Conservation (phyloP, 1,284 basidiomycete species). For the Agroathelia rolfsii region DNA sequence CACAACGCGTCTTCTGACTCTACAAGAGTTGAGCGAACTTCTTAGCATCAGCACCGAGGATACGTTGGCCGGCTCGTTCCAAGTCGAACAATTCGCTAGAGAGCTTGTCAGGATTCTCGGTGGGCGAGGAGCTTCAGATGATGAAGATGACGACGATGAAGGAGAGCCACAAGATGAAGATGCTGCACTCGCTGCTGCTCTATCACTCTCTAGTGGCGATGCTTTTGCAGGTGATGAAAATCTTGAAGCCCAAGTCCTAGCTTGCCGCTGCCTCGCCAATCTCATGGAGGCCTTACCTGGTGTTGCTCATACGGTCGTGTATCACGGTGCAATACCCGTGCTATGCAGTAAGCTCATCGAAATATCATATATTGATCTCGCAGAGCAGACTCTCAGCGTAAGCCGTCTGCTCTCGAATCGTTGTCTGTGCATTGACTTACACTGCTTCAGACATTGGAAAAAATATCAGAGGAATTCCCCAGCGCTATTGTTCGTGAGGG, state of each 20-base stretch:
- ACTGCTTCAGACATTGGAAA: constrained; percentile 77
- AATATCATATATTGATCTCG: constrained; percentile 93
- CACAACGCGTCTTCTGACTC: constrained; percentile 75
- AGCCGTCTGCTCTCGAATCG: constrained; percentile 29
- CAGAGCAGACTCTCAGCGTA: constrained; percentile 92
- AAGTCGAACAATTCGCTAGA: constrained; percentile 84
- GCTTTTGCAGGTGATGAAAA: constrained; percentile 72
- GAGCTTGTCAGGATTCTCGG: constrained; percentile 91
- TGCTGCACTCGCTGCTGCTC: constrained; percentile 73
- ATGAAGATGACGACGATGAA: constrained; percentile 63
- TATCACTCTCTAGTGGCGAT: constrained; percentile 59
- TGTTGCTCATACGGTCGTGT: constrained; percentile 88
- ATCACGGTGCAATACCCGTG: constrained; percentile 90
- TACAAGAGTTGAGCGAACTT: constrained; percentile 92
- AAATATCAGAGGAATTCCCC: constrained; percentile 93
- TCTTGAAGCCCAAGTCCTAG: constrained; percentile 85
- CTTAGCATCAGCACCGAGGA: constrained; percentile 97
- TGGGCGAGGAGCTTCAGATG: constrained; percentile 65
- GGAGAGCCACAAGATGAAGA: constrained; percentile 64
- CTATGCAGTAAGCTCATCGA: constrained; percentile 92
- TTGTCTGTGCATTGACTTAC: constrained; percentile 15
- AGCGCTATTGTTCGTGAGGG: constrained; percentile 90
- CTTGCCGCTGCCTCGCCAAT: constrained; percentile 91
- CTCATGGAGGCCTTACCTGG: constrained; percentile 95
- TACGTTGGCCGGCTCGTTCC: constrained; percentile 90